These are phyloP conservation scores for Backusella westeae DNA, from an alignment of 192 early-diverging fungal species.

Conservation along the genomic window DNA sequence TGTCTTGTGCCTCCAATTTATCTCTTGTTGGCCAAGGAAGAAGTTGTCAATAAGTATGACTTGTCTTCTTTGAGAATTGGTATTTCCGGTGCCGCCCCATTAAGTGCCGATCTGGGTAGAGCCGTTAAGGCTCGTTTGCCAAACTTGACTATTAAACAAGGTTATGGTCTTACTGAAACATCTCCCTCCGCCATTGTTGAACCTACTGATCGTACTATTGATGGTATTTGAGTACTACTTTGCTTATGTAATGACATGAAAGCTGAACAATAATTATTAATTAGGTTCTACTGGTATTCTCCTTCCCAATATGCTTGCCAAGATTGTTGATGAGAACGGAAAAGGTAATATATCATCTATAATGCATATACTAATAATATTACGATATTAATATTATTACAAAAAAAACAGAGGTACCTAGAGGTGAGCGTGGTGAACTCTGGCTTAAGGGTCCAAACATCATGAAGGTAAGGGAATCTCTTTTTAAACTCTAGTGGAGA, in stretches of 20 bases:
- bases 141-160: slow-evolving; percentile 47
- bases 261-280: background rate
- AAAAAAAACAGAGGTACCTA: slow-evolving; percentile 40
- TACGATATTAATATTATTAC: background rate
- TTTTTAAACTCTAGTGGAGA: background rate
- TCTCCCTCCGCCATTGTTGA: slow-evolving; percentile 48
- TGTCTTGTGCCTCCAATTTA: slow-evolving; percentile 80
- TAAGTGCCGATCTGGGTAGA: slow-evolving; percentile 46
- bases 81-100: slow-evolving; percentile 66
- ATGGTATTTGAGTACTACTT: slow-evolving; percentile 28
- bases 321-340: slow-evolving; percentile 71
- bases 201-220: slow-evolving; percentile 22
- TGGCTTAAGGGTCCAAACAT: slow-evolving; percentile 75
- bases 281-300: slow-evolving; percentile 66
- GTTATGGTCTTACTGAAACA: slow-evolving; percentile 75
- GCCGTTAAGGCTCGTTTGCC: slow-evolving; percentile 32
- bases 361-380: background rate
- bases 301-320: slow-evolving; percentile 70
- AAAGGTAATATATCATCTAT: slow-evolving; percentile 33
- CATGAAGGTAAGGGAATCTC: slow-evolving; percentile 52
- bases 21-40: slow-evolving; percentile 60
- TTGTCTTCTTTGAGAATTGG: slow-evolving; percentile 50
- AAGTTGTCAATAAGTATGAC: slow-evolving; percentile 61
- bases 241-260: background rate
- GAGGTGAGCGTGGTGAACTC: slow-evolving; percentile 71